These are phyloP conservation scores for Pestalotiopsis fici DNA, from an alignment of 2,329 filamentous ascomycete genomes.

Conservation along the genomic window DNA sequence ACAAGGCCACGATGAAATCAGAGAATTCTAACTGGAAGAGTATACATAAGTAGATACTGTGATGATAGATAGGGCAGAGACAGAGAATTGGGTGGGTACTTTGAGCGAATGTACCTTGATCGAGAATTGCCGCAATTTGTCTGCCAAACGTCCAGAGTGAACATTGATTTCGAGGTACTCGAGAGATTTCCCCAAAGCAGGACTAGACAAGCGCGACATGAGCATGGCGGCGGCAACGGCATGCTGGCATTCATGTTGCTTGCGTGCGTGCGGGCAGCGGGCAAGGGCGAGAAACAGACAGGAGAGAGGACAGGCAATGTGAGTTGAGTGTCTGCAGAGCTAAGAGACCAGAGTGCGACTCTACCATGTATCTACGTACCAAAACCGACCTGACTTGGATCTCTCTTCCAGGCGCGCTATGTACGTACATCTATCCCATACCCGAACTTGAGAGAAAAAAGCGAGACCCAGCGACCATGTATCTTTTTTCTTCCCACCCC, in stretches of 20 bases:
- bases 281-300: neutral
- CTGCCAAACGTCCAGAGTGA: neutral
- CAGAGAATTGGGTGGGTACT: neutral
- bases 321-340: neutral
- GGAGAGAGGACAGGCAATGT: neutral
- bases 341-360: too few species aligned
- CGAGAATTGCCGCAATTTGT: neutral
- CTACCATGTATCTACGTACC: too few species aligned
- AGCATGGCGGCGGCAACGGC: neutral
- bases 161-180: neutral
- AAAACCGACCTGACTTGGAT: too few species aligned
- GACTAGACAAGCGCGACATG: neutral
- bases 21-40: neutral
- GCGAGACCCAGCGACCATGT: neutral
- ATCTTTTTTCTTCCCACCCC: neutral
- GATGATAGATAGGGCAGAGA: neutral
- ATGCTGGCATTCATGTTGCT: neutral
- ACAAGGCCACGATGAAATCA: neutral
- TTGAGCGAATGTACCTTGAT: neutral
- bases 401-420: neutral
- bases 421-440: neutral
- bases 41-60: too few species aligned
- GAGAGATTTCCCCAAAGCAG: neutral
- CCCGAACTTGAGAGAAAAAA: neutral
- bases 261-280: neutral